phyloP scores from a whole-genome alignment of 352 stramenopile genomes.

The Globisporangium spinosum region DNA sequence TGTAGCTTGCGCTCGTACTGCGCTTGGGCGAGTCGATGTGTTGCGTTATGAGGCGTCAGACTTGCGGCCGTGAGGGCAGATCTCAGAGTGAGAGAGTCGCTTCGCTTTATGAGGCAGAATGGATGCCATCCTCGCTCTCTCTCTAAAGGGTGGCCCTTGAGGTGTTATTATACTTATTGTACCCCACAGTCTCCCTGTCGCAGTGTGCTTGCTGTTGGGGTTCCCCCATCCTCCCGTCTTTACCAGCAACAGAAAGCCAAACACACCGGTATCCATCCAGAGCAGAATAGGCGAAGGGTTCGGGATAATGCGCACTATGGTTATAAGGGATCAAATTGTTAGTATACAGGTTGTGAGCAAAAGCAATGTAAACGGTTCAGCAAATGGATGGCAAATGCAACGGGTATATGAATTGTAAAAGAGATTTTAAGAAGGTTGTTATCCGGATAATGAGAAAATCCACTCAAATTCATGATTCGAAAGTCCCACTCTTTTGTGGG shows the following conservation, averaged over 20 bases:
- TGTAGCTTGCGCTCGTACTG: not conserved
- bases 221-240: not conserved
- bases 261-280: no score
- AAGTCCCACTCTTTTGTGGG: not conserved
- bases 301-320: no score
- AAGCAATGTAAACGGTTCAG: no score
- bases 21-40: not conserved
- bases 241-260: not conserved
- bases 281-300: no score
- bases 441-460: conserved; percentile 6
- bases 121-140: not conserved
- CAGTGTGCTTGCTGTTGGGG: not conserved
- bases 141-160: not conserved
- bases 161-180: not conserved
- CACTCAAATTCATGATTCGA: not conserved
- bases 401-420: no score
- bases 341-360: no score
- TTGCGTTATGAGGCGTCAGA: no score
- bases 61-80: conserved; percentile 7
- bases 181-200: not conserved
- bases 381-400: no score
- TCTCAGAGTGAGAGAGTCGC: conserved; percentile 9
- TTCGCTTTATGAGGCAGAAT: not conserved
- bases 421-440: no score
- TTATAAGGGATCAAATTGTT: no score